These are phyloP conservation scores for Clarkia xantiana DNA, from an alignment of 345 rosid genomes.

Conservation along the genomic window DNA sequence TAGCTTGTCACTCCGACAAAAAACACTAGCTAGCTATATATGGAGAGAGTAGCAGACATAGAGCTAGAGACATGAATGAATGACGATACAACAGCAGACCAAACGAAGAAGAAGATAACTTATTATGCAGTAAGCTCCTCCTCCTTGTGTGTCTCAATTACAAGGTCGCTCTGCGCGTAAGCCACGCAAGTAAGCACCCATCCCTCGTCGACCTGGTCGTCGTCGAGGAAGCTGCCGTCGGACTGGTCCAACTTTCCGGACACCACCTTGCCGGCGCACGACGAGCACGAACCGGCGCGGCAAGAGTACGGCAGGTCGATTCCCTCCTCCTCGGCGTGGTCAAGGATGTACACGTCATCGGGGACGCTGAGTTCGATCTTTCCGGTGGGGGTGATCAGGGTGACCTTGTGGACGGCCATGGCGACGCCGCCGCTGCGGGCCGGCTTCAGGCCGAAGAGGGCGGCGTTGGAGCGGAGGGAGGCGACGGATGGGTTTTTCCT, in stretches of 20 bases:
- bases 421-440: slow-evolving; percentile 34
- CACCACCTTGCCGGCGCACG: slow-evolving; percentile 56
- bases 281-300: slow-evolving; percentile 89
- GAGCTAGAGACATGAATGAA: neutral
- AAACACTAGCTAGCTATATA: no score
- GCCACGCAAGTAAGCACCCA: slow-evolving; percentile 83
- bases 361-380: slow-evolving; percentile 34
- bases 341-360: slow-evolving; percentile 53
- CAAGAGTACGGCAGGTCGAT: slow-evolving; percentile 87
- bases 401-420: slow-evolving; percentile 70
- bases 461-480: slow-evolving; percentile 25
- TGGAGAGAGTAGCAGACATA: neutral
- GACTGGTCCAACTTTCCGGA: slow-evolving; percentile 56
- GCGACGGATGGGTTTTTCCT: slow-evolving; percentile 25
- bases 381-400: slow-evolving; percentile 61
- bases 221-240: slow-evolving; percentile 78
- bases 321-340: slow-evolving; percentile 56
- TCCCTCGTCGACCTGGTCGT: slow-evolving; percentile 47
- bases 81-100: neutral
- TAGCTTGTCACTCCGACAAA: no score
- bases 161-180: slow-evolving; percentile 34
- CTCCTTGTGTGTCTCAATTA: slow-evolving; percentile 85
- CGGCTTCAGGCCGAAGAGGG: slow-evolving; percentile 48
- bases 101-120: neutral
- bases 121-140: slow-evolving; percentile 37